Percentiles rank a stretch among this genome's conserved stretches.
phyloP scores from a whole-genome alignment of 345 rosid genomes.

The Euphorbia tirucalli region DNA sequence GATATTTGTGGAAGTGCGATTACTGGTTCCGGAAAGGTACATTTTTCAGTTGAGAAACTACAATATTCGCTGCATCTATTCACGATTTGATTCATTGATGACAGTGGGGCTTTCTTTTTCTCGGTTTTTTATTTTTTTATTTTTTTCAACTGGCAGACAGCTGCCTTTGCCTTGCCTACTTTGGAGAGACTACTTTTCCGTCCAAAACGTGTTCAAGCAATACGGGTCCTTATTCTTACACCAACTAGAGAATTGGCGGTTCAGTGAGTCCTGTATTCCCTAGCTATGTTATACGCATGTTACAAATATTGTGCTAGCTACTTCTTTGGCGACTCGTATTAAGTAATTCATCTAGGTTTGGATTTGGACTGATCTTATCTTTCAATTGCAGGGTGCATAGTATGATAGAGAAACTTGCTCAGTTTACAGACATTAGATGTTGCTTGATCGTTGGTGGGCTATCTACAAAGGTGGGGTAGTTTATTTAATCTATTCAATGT shows the following conservation, averaged over 20 bases:
- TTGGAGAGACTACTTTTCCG: constrained; percentile 86
- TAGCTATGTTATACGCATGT: background rate
- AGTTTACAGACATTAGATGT: constrained; percentile 85
- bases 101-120: too few species aligned
- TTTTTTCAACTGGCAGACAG: constrained; percentile 56
- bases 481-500: background rate
- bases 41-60: background rate
- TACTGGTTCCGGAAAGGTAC: constrained; percentile 98
- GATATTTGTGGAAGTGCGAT: constrained; percentile 97
- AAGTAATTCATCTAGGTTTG: background rate
- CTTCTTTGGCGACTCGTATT: background rate
- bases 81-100: background rate
- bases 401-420: constrained; percentile 83
- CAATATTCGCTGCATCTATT: background rate
- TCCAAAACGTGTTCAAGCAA: constrained; percentile 77
- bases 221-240: constrained; percentile 88
- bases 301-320: background rate
- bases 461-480: constrained; percentile 62
- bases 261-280: constrained; percentile 55
- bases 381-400: constrained; percentile 64
- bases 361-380: background rate
- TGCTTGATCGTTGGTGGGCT: constrained; percentile 95
- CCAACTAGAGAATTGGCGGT: constrained; percentile 92
- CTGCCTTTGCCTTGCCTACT: constrained; percentile 87
- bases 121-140: too few species aligned